These are phyloP conservation scores for Kernera saxatilis DNA, from an alignment of 345 rosid genomes.

Conservation along the genomic window DNA sequence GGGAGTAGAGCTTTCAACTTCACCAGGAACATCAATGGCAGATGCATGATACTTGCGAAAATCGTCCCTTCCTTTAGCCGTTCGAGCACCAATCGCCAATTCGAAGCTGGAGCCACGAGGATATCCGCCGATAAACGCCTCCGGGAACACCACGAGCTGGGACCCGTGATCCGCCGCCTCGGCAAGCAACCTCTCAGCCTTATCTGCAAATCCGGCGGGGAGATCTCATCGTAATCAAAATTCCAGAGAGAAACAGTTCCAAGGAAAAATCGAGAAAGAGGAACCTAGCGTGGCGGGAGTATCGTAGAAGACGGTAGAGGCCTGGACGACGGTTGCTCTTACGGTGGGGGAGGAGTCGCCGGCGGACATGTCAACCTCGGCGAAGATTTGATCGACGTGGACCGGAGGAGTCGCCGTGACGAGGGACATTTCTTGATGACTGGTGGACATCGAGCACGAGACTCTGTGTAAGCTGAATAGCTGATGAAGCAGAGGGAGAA, in stretches of 20 bases:
- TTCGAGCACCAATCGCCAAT: slow-evolving; percentile 59
- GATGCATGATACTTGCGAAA: slow-evolving; percentile 81
- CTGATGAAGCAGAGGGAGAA: not conserved
- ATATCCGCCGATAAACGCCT: slow-evolving; percentile 90
- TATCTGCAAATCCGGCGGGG: slow-evolving; percentile 35
- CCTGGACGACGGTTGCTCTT: slow-evolving; percentile 93
- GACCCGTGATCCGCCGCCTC: slow-evolving; percentile 84
- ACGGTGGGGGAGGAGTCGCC: slow-evolving; percentile 51
- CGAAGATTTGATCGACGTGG: slow-evolving; percentile 42
- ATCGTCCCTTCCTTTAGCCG: slow-evolving; percentile 77
- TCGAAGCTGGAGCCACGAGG: slow-evolving; percentile 89
- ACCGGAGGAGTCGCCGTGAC: slow-evolving; percentile 36
- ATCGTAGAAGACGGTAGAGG: slow-evolving; percentile 85
- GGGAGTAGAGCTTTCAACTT: not conserved
- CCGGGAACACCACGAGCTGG: slow-evolving; percentile 89
- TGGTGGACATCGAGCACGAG: slow-evolving; percentile 11
- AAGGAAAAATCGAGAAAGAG: not conserved
- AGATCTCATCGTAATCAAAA: not conserved
- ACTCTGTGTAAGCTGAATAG: not conserved
- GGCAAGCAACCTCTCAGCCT: slow-evolving; percentile 82
- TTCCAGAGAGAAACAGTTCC: not conserved
- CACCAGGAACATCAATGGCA: slow-evolving; percentile 90
- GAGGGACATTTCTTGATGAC: slow-evolving; percentile 43
- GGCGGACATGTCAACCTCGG: slow-evolving; percentile 77
- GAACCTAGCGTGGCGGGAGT: slow-evolving; percentile 85